A percentile compares a stretch with the other conserved stretches of the same genome.
These are phyloP conservation scores for Phalaenopsis aphrodite DNA, from an alignment of 106 monocot species.

Conservation along the genomic window DNA sequence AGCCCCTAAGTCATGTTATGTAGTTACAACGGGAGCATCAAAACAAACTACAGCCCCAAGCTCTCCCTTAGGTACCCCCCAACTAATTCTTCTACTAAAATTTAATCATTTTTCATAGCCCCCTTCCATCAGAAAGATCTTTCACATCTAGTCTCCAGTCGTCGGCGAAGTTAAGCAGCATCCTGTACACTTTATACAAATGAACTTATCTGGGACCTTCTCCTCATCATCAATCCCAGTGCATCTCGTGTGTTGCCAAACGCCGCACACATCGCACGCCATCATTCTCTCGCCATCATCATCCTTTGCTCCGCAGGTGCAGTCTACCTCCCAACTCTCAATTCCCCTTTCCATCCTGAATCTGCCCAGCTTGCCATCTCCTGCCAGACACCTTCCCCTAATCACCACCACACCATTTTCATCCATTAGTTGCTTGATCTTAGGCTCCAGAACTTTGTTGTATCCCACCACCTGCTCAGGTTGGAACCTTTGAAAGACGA, in stretches of 20 bases:
- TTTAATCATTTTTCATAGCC: not conserved
- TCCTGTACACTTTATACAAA: conserved; percentile 45
- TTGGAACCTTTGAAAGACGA: conserved; percentile 48
- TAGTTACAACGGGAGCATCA: not conserved
- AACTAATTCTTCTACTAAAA: not conserved
- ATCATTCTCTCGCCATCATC: conserved; percentile 95
- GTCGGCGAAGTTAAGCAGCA: not conserved
- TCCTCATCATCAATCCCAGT: conserved; percentile 47
- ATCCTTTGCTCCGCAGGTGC: conserved; percentile 69
- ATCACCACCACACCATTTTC: conserved; percentile 14
- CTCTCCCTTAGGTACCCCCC: not conserved
- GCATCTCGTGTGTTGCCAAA: conserved; percentile 89
- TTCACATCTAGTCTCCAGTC: not conserved
- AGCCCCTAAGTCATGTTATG: not conserved
- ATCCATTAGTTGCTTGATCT: conserved; percentile 33
- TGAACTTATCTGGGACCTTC: conserved; percentile 49
- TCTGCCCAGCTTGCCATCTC: conserved; percentile 20
- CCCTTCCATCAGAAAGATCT: not conserved
- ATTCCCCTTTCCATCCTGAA: conserved; percentile 69
- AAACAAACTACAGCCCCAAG: not conserved
- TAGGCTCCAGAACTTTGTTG: conserved; percentile 16
- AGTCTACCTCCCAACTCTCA: conserved; percentile 79
- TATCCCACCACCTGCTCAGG: conserved; percentile 41
- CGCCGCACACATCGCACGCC: conserved; percentile 66
- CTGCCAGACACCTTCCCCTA: conserved; percentile 33